A percentile compares a stretch with the other conserved stretches of the same genome.
Evolutionary conservation across 495 filamentous ascomycete genomes (phyloP).

Genomic region (Hypomontagnella submonticulosa): DNA sequence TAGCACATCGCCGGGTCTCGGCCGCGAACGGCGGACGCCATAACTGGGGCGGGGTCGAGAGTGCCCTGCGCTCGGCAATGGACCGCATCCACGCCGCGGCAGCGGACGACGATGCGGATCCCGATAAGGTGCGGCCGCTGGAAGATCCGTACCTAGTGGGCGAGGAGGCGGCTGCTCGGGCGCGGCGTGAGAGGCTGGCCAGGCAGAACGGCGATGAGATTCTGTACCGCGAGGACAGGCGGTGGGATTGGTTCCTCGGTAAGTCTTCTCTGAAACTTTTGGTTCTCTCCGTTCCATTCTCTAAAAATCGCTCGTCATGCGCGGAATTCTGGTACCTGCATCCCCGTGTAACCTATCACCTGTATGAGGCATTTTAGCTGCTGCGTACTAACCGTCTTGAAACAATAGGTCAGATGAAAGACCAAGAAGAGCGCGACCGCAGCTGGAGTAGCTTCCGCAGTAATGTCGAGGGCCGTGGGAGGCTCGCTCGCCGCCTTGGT

Average conservation of each 20-base stretch:
- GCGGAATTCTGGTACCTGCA: not conserved
- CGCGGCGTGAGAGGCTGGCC: conserved; percentile 57
- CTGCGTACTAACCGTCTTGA: conserved; percentile 17
- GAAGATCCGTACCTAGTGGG: conserved; percentile 66
- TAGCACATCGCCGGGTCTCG: conserved; percentile 59
- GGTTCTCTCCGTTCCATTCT: not conserved
- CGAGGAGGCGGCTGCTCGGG: conserved; percentile 60
- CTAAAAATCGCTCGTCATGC: not conserved
- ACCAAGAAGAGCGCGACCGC: conserved; percentile 59
- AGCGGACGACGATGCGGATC: conserved; percentile 21
- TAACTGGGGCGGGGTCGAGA: conserved; percentile 38
- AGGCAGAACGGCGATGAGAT: conserved; percentile 59
- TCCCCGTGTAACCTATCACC: not conserved
- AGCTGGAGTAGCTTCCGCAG: conserved; percentile 58
- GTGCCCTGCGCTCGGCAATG: conserved; percentile 40
- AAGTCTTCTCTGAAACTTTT: conserved; percentile 30
- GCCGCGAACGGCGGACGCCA: conserved; percentile 36
- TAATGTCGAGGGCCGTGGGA: conserved; percentile 48
- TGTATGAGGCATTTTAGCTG: conserved; percentile 1
- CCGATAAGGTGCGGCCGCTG: conserved; percentile 52
- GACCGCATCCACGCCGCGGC: conserved; percentile 35
- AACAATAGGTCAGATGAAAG: conserved; percentile 56
- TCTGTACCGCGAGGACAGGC: conserved; percentile 56
- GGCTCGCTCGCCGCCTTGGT: conserved; percentile 52
- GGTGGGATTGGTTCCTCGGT: conserved; percentile 63